Base-by-base conservation (phyloP, 2,329 filamentous ascomycete genomes). In the Knufia petricola region DNA sequence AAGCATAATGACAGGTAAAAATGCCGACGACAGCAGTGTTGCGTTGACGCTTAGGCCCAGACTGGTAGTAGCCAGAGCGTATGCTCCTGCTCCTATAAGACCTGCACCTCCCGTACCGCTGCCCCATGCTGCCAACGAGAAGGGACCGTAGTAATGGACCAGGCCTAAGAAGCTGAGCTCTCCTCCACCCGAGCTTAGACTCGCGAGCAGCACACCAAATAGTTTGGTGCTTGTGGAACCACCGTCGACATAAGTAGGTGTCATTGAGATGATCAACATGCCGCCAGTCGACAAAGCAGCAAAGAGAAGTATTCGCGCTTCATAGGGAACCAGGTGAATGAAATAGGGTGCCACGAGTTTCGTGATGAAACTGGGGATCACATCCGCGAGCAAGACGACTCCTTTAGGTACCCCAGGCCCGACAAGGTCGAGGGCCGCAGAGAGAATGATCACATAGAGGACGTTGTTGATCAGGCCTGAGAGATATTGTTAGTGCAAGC, bases 381-480 rank as follows among this genome's bases (percentile, higher is more conserved):
- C 87, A 65, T 95, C 88, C 64, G 88, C 88, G 53, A 96, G 85
- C 48, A 96, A 82, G 48, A 98, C 90, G 49, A 94, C 78, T 58
- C 86, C 87, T 66, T 96, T 96, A 43, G 92, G 92, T 1, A 95
- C 75, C 55, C 73, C 66, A 26, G 86, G 83, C 30, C 90, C 90
- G 59, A 96, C 92, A 53, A 98, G 85, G 62, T 98, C 92, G 60
- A 95, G 85, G 2, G 92, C 92, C 30, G 92, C 86, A 24, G 88
- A 94, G 60, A 98, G 84, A 63, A 96, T 92, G 65, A 96, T 86
- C 49, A 96, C 90, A 68, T 95, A 96, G 69, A 95, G 84, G 58
- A 96, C 87, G 70, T 96, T 96, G 69, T 98, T 96, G 64, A 96
- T 92, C 15, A 92, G 71, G 46, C 87, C 87, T 90, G 60, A 20